A percentile compares a stretch with the other conserved stretches of the same genome.
These are phyloP conservation scores for Coemansia aciculifera DNA, from an alignment of 192 early-diverging fungal genomes.

Conservation along the genomic window DNA sequence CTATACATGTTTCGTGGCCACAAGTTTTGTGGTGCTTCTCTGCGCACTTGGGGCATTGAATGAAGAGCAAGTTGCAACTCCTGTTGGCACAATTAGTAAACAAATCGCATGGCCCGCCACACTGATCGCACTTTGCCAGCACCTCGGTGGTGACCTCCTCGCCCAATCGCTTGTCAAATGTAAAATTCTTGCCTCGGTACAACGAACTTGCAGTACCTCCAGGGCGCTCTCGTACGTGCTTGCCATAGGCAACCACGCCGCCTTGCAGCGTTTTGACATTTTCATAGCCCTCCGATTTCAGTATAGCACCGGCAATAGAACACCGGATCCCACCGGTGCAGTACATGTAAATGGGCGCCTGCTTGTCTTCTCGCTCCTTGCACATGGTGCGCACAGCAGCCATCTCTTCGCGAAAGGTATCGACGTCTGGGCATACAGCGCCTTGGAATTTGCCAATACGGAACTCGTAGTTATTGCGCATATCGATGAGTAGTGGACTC, in stretches of 20 bases:
- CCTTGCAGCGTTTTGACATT: slow-evolving; percentile 71
- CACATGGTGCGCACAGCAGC: slow-evolving; percentile 64
- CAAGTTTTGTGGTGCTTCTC: slow-evolving; percentile 42
- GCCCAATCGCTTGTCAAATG: slow-evolving; percentile 76
- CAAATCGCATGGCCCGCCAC: slow-evolving; percentile 62
- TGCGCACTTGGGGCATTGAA: slow-evolving; percentile 65
- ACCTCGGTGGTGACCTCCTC: slow-evolving; percentile 67
- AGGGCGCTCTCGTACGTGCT: slow-evolving; percentile 53
- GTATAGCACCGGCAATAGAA: slow-evolving; percentile 74
- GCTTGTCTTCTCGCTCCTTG: slow-evolving; percentile 41
- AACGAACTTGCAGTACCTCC: slow-evolving; percentile 50
- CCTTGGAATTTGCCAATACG: slow-evolving; percentile 71
- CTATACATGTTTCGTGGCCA: slow-evolving; percentile 33
- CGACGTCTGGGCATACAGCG: slow-evolving; percentile 67
- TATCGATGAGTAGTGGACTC: slow-evolving; percentile 63
- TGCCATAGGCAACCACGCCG: slow-evolving; percentile 76
- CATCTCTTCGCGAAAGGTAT: slow-evolving; percentile 73
- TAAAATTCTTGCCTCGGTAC: slow-evolving; percentile 78
- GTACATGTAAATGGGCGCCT: slow-evolving; percentile 77
- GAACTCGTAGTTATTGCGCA: slow-evolving; percentile 79
- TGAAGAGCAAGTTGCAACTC: slow-evolving; percentile 70
- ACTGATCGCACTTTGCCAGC: slow-evolving; percentile 67
- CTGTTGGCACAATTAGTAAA: slow-evolving; percentile 74
- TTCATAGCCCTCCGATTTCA: slow-evolving; percentile 64
- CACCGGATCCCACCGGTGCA: slow-evolving; percentile 86